Base-by-base conservation (phyloP, 2,329 filamentous ascomycete genomes). In the Alternaria dauci region DNA sequence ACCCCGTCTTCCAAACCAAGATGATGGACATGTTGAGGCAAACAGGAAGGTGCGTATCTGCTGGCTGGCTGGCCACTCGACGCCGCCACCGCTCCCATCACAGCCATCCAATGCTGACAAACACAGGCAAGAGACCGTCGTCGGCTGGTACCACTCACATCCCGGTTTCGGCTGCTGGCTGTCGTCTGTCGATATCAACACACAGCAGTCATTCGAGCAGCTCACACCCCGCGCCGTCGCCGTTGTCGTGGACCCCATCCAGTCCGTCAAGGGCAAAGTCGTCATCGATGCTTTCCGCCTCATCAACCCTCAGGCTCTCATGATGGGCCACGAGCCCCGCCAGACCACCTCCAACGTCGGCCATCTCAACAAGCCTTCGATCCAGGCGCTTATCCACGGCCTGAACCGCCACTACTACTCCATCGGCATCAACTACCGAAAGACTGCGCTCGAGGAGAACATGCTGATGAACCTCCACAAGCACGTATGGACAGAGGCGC, bases 11-110 rank as follows among this genome's bases (percentile, higher is more conserved):
- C 81, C 95, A 99, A 84, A 97, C 93, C 75, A 99, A 97, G 86
- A 99, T 99, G 95, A 99, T 99, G 95, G 95, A 99, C 79, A 98
- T 99, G 95, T 85, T 99, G 78, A 87, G 92, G 76, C 95, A 99
- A 85, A 99, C 95, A 59, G 95, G 95, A 82, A 88, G 95, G 93
- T 96, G 84, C 26, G 68, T 50, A 48, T 20, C 12, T 5, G 20
- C 23, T 38, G 20, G 23, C 23, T 38, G 20, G 23, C 4, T 56
- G 39, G 18, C 30, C 52, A 4, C 20, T 36, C 3, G 36, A 32
- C 12, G 39, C 53, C 28, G 44, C 58, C 52, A 57, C 53, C 41
- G 38, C 38, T 55, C 44, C 8, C 14, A 20, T 2, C 12, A 18
- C 5, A 9, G 20, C 1, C 52, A 25, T 20, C 25, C 11, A 48